Evolutionary conservation across 208 protist species (phyloP), one percentile per base, ranked within the genome.

Genomic region (Angomonas deanei): DNA sequence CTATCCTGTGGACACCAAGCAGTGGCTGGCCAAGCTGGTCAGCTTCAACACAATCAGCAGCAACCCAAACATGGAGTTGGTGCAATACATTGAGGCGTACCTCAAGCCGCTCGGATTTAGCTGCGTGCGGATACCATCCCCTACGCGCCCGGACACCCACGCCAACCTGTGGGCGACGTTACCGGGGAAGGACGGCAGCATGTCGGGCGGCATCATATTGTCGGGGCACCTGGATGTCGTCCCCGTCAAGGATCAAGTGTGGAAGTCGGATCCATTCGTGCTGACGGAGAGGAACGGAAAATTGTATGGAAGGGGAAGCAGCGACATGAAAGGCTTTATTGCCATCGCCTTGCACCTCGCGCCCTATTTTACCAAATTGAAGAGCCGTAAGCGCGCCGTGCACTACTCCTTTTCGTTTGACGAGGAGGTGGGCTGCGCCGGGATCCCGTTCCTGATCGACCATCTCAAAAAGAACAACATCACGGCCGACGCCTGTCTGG

Each of bases 211-310:
- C 53, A 70, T 86, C 42, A 76, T 82, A 38, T 31, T 84, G 31
- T 80, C 66, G 17, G 83, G 79, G 21, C 74, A 86, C 70, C 87
- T 72, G 5, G 80, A 91, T 55, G 80, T 91, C 38, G 84, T 91
- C 52, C 76, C 84, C 17, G 80, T 87, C 58, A 74, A 76, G 34
- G 84, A 78, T 33, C 84, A 91, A 69, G 64, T 64, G 78, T 87
- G 83, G 74, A 66, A 78, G 66, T 76, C 46, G 49, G 79, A 84
- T 64, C 72, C 83, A 2, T 86, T 86, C 31, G 64, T 48, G 34
- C 48, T 86, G 63, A 74, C 66, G 15, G 82, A 89, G 61, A 58
- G 34, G 54, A 74, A 77, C 28, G 79, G 71, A 38, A 82, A 75
- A 61, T 61, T 86, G 39, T 86, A 79, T 62, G 79, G 79, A 5